Conservation (phyloP, 1,139 yeast genomes). For the Meyerozyma elateridarum region DNA sequence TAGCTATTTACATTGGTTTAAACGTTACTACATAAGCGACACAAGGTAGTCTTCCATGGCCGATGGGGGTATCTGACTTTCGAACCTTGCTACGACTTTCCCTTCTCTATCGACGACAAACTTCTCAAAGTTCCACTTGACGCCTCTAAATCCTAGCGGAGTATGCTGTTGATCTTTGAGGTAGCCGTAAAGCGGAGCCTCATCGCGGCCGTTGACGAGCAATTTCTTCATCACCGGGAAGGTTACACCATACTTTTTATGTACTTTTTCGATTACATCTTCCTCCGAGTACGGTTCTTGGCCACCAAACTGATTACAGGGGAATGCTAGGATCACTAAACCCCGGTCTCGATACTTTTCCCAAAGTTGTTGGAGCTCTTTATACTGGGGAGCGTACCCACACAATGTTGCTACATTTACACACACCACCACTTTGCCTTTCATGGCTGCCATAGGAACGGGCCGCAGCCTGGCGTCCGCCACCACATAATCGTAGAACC, state of each 20-base stretch:
- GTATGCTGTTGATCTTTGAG: conserved; percentile 39
- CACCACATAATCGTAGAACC: conserved; percentile 18
- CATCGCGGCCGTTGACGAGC: conserved; percentile 31
- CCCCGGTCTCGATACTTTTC: conserved; percentile 28
- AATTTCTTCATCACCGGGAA: conserved; percentile 38
- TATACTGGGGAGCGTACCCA: conserved; percentile 42
- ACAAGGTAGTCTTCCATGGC: not conserved
- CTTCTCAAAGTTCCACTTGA: conserved; percentile 96
- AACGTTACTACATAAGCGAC: conserved; percentile 1
- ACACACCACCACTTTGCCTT: conserved; percentile 32
- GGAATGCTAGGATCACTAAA: conserved; percentile 36
- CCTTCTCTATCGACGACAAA: conserved; percentile 74
- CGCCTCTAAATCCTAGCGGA: conserved; percentile 68
- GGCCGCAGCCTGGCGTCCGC: conserved; percentile 13
- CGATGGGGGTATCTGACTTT: not conserved
- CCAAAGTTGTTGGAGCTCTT: conserved; percentile 30
- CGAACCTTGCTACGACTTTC: conserved; percentile 58
- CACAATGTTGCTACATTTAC: conserved; percentile 46
- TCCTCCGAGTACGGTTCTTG: conserved; percentile 80
- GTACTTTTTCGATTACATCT: conserved; percentile 62
- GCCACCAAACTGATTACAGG: conserved; percentile 43
- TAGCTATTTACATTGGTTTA: no score
- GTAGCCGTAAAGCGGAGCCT: conserved; percentile 26
- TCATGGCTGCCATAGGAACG: conserved; percentile 19
- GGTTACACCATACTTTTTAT: conserved; percentile 55